These are phyloP conservation scores for Crotalaria pallida DNA, from an alignment of 306 rosid genomes.

Conservation along the genomic window DNA sequence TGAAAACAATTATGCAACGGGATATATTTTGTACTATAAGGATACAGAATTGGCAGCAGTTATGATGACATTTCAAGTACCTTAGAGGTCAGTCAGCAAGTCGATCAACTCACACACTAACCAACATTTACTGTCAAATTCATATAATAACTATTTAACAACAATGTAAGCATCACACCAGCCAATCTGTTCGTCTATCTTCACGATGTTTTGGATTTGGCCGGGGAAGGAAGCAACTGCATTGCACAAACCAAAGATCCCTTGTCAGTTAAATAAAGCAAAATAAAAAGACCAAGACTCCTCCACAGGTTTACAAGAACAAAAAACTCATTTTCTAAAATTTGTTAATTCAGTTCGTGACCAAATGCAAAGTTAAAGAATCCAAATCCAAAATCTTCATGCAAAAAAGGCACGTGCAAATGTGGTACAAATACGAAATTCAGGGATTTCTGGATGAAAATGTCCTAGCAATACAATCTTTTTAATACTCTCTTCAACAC, in stretches of 20 bases:
- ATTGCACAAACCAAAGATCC: conserved; percentile 25
- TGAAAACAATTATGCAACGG: conserved; percentile 1
- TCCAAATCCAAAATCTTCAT: too few species aligned
- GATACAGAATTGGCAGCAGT: neutral
- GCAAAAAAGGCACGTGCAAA: neutral
- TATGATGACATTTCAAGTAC: conserved; percentile 12
- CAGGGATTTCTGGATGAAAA: neutral
- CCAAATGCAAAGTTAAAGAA: too few species aligned
- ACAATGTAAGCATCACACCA: conserved; percentile 10
- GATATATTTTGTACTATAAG: conserved; percentile 23
- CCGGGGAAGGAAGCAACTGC: conserved; percentile 84
- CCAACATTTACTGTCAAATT: conserved; percentile 29
- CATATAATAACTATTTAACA: conserved; percentile 40
- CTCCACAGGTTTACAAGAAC: neutral
- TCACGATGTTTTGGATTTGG: conserved; percentile 65
- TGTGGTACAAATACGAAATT: neutral
- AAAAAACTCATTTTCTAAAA: neutral
- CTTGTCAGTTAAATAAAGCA: conserved; percentile 17
- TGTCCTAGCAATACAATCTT: too few species aligned
- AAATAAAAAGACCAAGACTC: neutral
- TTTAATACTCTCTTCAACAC: too few species aligned
- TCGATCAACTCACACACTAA: conserved; percentile 31
- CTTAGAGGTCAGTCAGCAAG: conserved; percentile 15
- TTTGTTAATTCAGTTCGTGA: neutral
- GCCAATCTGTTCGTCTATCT: conserved; percentile 20